Conservation (phyloP, 208 protist species). For the Lotmaria passim region DNA sequence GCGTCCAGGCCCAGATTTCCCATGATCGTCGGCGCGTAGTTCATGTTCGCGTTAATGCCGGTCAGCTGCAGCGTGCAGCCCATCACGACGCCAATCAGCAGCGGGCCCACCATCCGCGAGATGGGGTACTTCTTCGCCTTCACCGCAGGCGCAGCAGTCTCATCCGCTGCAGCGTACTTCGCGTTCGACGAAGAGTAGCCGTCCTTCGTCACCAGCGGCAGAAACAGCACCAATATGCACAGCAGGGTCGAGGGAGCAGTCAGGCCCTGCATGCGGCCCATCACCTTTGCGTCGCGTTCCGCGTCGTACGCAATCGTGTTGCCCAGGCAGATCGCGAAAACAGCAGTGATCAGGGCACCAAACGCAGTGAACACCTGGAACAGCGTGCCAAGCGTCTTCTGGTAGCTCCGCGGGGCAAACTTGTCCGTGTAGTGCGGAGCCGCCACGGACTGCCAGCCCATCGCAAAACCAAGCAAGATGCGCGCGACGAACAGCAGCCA, state of each 20-base stretch:
- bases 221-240: slow-evolving; percentile 34
- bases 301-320: slow-evolving; percentile 39
- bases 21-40: slow-evolving; percentile 72
- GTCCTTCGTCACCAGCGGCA: slow-evolving; percentile 43
- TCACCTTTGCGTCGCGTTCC: slow-evolving; percentile 33
- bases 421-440: slow-evolving; percentile 60
- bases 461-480: slow-evolving; percentile 51
- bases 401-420: slow-evolving; percentile 29
- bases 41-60: slow-evolving; percentile 77
- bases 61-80: slow-evolving; percentile 62
- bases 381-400: slow-evolving; percentile 41
- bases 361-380: slow-evolving; percentile 62
- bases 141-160: not conserved
- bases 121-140: slow-evolving; percentile 29
- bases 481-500: slow-evolving; percentile 56
- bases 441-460: slow-evolving; percentile 43
- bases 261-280: slow-evolving; percentile 52
- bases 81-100: slow-evolving; percentile 46
- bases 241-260: slow-evolving; percentile 36
- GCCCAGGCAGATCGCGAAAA: slow-evolving; percentile 49
- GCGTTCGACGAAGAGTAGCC: slow-evolving; percentile 3
- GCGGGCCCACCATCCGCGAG: slow-evolving; percentile 32
- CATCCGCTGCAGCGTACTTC: slow-evolving; percentile 26
- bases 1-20: slow-evolving; percentile 40
- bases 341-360: slow-evolving; percentile 49